These are phyloP conservation scores for Alloteropsis semialata DNA, from an alignment of 176 grass and related monocot genomes.

Conservation along the genomic window DNA sequence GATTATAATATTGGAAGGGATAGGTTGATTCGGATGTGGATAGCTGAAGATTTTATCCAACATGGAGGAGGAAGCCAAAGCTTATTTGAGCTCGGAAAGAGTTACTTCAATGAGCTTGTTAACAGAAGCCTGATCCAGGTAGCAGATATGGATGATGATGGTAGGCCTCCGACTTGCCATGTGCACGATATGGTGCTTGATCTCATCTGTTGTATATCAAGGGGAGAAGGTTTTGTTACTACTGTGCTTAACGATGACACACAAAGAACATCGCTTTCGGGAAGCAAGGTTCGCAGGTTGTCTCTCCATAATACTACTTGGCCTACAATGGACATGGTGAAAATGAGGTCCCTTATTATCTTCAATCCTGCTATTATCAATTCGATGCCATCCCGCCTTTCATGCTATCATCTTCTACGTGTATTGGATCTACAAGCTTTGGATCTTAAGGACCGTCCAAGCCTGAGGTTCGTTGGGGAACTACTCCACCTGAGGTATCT, in stretches of 20 bases:
- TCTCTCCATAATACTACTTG: too few species aligned
- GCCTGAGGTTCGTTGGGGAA: background rate
- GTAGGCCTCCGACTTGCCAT: accelerated
- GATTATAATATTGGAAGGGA: background rate
- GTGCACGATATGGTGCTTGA: background rate
- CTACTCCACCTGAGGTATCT: background rate
- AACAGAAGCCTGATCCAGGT: background rate
- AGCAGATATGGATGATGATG: accelerated
- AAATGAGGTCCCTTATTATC: too few species aligned
- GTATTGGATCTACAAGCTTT: background rate
- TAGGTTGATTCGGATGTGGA: background rate
- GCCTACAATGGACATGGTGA: too few species aligned
- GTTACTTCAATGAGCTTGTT: background rate
- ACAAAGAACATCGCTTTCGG: too few species aligned
- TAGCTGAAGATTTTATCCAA: background rate
- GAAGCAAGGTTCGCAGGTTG: too few species aligned
- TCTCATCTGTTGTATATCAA: background rate
- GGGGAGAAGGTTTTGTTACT: too few species aligned
- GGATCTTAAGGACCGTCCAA: background rate
- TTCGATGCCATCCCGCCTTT: too few species aligned
- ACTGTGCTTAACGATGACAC: too few species aligned
- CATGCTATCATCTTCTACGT: too few species aligned
- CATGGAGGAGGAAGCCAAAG: background rate
- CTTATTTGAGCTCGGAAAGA: background rate
- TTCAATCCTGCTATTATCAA: too few species aligned